These are phyloP conservation scores for Colletotrichum melonis DNA, from an alignment of 2,329 filamentous ascomycete species.

Conservation along the genomic window DNA sequence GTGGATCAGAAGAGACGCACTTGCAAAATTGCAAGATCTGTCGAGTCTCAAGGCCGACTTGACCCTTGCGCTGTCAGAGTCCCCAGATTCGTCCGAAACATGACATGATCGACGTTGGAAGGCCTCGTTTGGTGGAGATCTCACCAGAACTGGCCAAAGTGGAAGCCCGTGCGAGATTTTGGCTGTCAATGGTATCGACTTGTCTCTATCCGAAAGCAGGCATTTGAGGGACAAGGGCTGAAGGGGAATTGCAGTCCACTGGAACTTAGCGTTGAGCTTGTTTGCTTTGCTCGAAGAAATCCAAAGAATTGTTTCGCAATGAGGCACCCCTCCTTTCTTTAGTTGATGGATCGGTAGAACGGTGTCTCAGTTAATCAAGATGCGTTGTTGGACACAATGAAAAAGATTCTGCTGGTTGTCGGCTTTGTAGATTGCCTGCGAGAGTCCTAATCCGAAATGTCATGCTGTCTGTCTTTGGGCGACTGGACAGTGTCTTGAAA, in stretches of 20 bases:
- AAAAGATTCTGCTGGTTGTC: not conserved
- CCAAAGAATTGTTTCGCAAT: not conserved
- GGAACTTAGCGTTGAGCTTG: constrained; percentile 32
- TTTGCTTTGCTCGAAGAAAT: constrained; percentile 10
- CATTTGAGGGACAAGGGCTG: not conserved
- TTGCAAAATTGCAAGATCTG: not conserved
- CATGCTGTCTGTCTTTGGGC: constrained; percentile 16
- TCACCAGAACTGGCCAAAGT: not conserved
- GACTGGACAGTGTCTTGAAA: constrained; percentile 27
- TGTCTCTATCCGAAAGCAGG: not conserved
- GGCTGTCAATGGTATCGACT: not conserved
- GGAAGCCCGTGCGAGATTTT: not conserved
- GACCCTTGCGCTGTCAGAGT: not conserved
- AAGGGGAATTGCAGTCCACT: not conserved
- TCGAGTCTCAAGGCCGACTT: not conserved
- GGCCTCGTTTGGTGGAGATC: not conserved
- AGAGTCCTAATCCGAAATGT: not conserved
- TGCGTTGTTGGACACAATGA: not conserved
- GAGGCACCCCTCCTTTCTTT: not conserved
- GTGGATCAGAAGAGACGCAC: constrained; percentile 9
- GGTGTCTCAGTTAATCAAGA: constrained; percentile 18
- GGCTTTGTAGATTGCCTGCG: not conserved
- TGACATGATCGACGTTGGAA: constrained; percentile 9
- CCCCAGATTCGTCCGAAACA: constrained; percentile 8
- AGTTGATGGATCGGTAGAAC: not conserved